phyloP scores from a whole-genome alignment of 116 monocot genomes.

The Dioscorea cayenensis region DNA sequence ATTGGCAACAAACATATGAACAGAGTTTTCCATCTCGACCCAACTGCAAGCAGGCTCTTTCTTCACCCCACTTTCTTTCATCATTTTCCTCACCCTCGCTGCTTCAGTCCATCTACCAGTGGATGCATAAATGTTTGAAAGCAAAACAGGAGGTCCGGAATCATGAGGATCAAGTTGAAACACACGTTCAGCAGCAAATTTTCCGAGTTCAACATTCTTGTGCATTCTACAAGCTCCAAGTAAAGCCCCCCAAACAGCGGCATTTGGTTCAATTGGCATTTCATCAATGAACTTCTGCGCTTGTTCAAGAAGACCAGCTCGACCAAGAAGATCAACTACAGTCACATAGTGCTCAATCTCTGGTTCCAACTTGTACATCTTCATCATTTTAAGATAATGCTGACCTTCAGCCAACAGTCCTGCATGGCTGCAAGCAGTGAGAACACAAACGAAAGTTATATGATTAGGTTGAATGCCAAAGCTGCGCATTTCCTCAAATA shows the following conservation, averaged over 20 bases:
- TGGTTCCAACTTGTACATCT: constrained; percentile 15
- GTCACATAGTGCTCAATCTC: constrained; percentile 31
- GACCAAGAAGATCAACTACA: constrained; percentile 34
- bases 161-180: constrained; percentile 23
- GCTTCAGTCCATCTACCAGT: constrained; percentile 21
- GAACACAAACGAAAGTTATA: constrained; percentile 25
- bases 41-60: constrained; percentile 44
- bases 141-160: constrained; percentile 19
- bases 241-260: constrained; percentile 38
- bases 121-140: constrained; percentile 22
- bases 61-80: constrained; percentile 28
- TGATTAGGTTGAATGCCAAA: constrained; percentile 9
- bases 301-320: constrained; percentile 26
- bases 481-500: constrained; percentile 17
- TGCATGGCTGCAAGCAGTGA: constrained; percentile 28
- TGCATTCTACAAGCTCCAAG: constrained; percentile 40
- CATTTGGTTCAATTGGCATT: constrained; percentile 23
- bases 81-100: constrained; percentile 19
- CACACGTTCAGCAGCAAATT: constrained; percentile 14
- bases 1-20: constrained; percentile 33
- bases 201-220: constrained; percentile 20
- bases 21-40: constrained; percentile 29
- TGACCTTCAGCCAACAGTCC: constrained; percentile 27
- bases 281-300: constrained; percentile 25
- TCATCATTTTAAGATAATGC: constrained; percentile 20